Percentiles rank a stretch among this genome's conserved stretches.
Evolutionary conservation across 495 filamentous ascomycete species (phyloP).

Genomic region (Podospora appendiculata): DNA sequence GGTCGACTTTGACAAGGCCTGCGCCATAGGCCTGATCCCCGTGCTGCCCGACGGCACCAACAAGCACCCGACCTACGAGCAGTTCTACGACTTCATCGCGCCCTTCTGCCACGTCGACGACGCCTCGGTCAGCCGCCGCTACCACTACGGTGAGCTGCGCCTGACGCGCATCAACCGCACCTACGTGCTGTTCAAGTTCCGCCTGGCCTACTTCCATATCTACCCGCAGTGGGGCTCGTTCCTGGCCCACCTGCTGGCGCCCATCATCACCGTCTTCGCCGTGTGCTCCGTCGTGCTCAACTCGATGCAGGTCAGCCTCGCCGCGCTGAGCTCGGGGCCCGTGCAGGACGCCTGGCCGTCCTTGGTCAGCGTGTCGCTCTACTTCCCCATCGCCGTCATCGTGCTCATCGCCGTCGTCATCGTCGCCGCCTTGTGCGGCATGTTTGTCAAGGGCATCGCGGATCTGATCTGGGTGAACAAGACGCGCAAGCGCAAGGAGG

Average conservation of each 20-base stretch:
- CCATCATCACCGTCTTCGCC: slow-evolving; percentile 26
- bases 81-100: slow-evolving; percentile 23
- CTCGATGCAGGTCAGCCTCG: slow-evolving; percentile 27
- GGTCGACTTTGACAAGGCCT: slow-evolving; percentile 25
- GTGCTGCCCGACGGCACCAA: neutral
- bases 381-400: slow-evolving; percentile 20
- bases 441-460: slow-evolving; percentile 11
- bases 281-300: slow-evolving; percentile 24
- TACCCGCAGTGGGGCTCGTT: slow-evolving; percentile 26
- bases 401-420: slow-evolving; percentile 14
- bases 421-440: neutral
- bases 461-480: slow-evolving; percentile 11
- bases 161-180: slow-evolving; percentile 35
- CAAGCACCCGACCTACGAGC: slow-evolving; percentile 19
- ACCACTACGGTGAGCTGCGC: slow-evolving; percentile 37
- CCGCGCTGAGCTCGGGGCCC: slow-evolving; percentile 5
- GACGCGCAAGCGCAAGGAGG: slow-evolving; percentile 14
- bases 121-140: slow-evolving; percentile 21
- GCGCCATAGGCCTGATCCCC: slow-evolving; percentile 15
- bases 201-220: slow-evolving; percentile 25
- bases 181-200: slow-evolving; percentile 10
- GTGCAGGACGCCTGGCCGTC: slow-evolving; percentile 4
- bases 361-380: slow-evolving; percentile 14
- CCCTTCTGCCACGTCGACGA: slow-evolving; percentile 22
- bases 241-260: slow-evolving; percentile 18